Evolutionary conservation across 2,329 filamentous ascomycete species (phyloP).

Genomic region (Nannizziopsis arthrosporioides): DNA sequence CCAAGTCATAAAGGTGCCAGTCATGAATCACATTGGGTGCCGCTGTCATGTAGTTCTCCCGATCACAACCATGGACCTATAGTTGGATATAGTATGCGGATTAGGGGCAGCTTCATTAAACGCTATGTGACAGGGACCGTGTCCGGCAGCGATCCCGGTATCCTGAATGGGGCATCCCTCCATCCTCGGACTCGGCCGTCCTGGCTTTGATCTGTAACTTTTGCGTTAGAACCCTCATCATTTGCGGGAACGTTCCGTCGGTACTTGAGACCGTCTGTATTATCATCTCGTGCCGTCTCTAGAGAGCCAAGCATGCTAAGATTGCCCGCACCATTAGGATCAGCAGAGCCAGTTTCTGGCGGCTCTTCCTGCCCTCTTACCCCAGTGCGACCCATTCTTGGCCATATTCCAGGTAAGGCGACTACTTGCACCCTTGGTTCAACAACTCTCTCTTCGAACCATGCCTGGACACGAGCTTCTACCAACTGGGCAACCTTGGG

Average conservation of each 20-base stretch:
- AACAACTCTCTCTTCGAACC: slow-evolving; percentile 56
- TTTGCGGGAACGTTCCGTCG: slow-evolving; percentile 9
- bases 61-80: too few relatives aligned
- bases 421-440: slow-evolving; percentile 56
- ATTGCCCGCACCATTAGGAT: slow-evolving; percentile 1
- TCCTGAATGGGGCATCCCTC: slow-evolving; percentile 26
- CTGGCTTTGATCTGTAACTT: slow-evolving; percentile 1
- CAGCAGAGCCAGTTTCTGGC: slow-evolving; percentile 14
- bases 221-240: background rate
- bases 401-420: slow-evolving; percentile 51
- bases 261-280: slow-evolving; percentile 27
- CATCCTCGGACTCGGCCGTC: background rate
- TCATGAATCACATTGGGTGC: too few relatives aligned
- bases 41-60: too few relatives aligned
- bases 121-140: slow-evolving; percentile 18
- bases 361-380: slow-evolving; percentile 35
- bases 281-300: slow-evolving; percentile 16
- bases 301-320: slow-evolving; percentile 5
- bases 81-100: too few relatives aligned
- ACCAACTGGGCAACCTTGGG: slow-evolving; percentile 56
- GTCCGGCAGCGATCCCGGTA: slow-evolving; percentile 32
- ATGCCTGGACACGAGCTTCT: slow-evolving; percentile 52
- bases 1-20: too few relatives aligned
- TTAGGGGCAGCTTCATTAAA: background rate
- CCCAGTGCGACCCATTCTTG: slow-evolving; percentile 42